Conservation (phyloP, 148 eudicot genomes). For the Fagopyrum homotropicum region DNA sequence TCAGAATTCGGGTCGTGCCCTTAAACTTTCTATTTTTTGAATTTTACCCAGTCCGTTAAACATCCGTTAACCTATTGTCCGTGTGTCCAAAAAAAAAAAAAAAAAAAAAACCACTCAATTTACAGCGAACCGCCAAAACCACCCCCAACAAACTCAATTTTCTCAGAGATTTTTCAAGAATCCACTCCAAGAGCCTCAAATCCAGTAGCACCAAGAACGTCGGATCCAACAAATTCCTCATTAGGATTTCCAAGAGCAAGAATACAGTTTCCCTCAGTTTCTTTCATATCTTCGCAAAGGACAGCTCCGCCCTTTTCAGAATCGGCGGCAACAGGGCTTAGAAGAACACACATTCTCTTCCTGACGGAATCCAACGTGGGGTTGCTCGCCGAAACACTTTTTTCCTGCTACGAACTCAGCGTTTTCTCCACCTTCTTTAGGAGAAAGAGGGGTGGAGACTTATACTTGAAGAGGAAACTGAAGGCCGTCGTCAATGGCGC, state of each 20-base stretch:
- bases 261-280: not conserved
- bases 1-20: too few species aligned
- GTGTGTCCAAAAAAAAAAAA: too few species aligned
- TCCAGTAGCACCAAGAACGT: not conserved
- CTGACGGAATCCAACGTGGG: not conserved
- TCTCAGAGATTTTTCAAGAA: not conserved
- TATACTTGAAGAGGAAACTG: not conserved
- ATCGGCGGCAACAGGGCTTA: not conserved
- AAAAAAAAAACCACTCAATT: slow-evolving; percentile 13
- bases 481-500: not conserved
- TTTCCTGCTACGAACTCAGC: not conserved
- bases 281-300: not conserved
- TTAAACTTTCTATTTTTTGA: too few species aligned
- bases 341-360: not conserved
- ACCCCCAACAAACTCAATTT: not conserved
- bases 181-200: not conserved
- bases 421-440: not conserved
- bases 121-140: slow-evolving; percentile 18
- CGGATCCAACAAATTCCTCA: not conserved
- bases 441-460: slow-evolving; percentile 6
- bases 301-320: not conserved
- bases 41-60: too few species aligned
- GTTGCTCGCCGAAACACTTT: not conserved
- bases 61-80: too few species aligned
- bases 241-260: not conserved